phyloP scores from a whole-genome alignment of 805 yeast species.

The Cyberlindnera xylosilytica region DNA sequence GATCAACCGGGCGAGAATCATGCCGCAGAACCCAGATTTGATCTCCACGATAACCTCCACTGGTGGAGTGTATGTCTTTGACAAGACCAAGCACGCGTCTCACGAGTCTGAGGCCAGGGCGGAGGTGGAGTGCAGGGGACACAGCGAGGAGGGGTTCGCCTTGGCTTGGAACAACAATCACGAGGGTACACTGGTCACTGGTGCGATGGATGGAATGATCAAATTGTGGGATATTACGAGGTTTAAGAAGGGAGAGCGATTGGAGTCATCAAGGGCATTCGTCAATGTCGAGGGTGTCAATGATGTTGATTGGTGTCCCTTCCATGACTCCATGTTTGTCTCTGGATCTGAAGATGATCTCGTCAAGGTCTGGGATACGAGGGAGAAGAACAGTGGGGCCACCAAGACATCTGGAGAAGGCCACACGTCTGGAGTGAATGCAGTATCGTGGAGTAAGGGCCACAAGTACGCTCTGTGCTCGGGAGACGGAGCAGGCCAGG shows the following conservation, averaged over 20 bases:
- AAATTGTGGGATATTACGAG: constrained; percentile 65
- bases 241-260: constrained; percentile 28
- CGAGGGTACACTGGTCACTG: constrained; percentile 60
- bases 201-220: constrained; percentile 61
- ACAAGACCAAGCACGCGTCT: constrained; percentile 77
- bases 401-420: constrained; percentile 10
- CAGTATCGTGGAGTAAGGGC: constrained; percentile 56
- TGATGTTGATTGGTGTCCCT: constrained; percentile 66
- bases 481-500: constrained; percentile 58
- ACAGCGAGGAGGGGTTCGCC: constrained; percentile 60
- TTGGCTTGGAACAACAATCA: constrained; percentile 67
- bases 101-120: constrained; percentile 42
- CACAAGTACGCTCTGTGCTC: constrained; percentile 59
- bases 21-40: constrained; percentile 87
- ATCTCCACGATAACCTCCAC: constrained; percentile 66
- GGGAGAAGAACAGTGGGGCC: too few species aligned
- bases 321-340: constrained; percentile 59
- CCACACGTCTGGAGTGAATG: constrained; percentile 44
- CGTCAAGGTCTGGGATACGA: constrained; percentile 50
- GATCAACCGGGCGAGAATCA: constrained; percentile 65
- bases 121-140: constrained; percentile 46
- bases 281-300: constrained; percentile 55
- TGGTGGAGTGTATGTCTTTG: constrained; percentile 68
- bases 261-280: constrained; percentile 12
- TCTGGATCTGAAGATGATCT: constrained; percentile 64